Conservation (phyloP, 1,284 basidiomycete species). For the Vanrija humicola region DNA sequence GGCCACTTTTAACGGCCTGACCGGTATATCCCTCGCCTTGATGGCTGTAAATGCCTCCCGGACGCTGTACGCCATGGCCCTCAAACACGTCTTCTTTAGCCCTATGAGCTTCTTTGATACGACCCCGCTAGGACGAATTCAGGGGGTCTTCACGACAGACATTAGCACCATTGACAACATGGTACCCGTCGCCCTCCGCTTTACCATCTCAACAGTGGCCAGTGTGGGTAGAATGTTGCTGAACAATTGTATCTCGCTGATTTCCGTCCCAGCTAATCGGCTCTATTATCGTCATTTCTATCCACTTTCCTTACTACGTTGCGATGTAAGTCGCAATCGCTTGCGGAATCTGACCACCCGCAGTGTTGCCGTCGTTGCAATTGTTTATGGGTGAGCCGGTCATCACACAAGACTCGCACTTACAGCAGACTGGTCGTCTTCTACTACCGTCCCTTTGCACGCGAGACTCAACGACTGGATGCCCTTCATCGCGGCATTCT, state of each 20-base stretch:
- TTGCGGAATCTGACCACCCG: too few relatives aligned
- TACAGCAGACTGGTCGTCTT: slow-evolving; percentile 60
- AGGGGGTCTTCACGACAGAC: not conserved
- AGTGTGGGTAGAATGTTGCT: not conserved
- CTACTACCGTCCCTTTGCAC: slow-evolving; percentile 82
- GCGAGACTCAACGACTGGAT: slow-evolving; percentile 70
- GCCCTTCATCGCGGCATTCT: slow-evolving; percentile 52
- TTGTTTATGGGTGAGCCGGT: too few relatives aligned
- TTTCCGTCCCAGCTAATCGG: slow-evolving; percentile 8
- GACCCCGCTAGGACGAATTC: slow-evolving; percentile 59
- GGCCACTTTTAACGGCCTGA: slow-evolving; percentile 60
- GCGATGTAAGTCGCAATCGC: not conserved
- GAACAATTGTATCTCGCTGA: slow-evolving; percentile 11
- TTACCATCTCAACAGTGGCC: not conserved
- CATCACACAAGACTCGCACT: slow-evolving; percentile 43
- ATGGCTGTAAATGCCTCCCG: not conserved
- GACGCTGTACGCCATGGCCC: slow-evolving; percentile 39
- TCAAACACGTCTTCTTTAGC: slow-evolving; percentile 60
- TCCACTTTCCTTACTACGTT: slow-evolving; percentile 25
- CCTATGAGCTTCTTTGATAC: slow-evolving; percentile 68
- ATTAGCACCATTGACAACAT: slow-evolving; percentile 9
- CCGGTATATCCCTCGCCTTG: slow-evolving; percentile 43
- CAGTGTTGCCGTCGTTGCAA: too few relatives aligned
- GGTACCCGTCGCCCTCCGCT: not conserved
- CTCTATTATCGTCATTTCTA: slow-evolving; percentile 10